Conservation (phyloP, 2,329 filamentous ascomycete genomes). For the Penicillium janthinellum region DNA sequence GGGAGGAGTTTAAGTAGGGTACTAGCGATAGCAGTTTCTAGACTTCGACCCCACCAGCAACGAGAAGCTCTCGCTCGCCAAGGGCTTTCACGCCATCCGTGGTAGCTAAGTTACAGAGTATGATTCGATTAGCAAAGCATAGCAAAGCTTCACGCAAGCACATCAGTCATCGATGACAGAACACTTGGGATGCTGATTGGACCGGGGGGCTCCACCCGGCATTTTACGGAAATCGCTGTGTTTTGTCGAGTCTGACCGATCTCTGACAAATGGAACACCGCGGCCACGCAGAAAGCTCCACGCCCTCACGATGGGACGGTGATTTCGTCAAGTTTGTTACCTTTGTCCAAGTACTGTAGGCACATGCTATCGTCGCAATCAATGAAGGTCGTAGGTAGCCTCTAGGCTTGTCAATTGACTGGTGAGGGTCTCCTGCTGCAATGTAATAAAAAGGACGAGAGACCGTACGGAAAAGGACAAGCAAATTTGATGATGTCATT, state of each 20-base stretch:
- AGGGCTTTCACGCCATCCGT: not conserved
- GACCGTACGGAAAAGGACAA: not conserved
- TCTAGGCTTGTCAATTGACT: not conserved
- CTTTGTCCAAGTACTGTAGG: not conserved
- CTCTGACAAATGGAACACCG: conserved; percentile 35
- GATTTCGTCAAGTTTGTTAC: not conserved
- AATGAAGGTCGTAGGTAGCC: not conserved
- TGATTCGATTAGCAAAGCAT: conserved; percentile 17
- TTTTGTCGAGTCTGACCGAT: conserved; percentile 37
- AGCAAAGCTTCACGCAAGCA: conserved; percentile 14
- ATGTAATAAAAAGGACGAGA: no score
- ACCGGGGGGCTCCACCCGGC: conserved; percentile 11
- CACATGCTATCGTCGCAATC: not conserved
- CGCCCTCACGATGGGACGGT: not conserved
- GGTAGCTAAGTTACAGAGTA: not conserved
- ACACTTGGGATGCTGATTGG: conserved; percentile 17
- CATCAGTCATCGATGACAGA: conserved; percentile 36
- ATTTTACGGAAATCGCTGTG: conserved; percentile 10
- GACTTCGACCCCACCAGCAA: not conserved
- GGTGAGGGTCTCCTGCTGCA: not conserved
- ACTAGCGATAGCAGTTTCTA: conserved; percentile 3
- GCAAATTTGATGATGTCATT: conserved; percentile 15
- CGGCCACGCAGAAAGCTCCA: not conserved
- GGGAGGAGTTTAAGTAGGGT: conserved; percentile 12
- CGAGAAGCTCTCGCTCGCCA: not conserved